Base-by-base conservation (phyloP, 352 stramenopile genomes). In the Phytopythium montanum region DNA sequence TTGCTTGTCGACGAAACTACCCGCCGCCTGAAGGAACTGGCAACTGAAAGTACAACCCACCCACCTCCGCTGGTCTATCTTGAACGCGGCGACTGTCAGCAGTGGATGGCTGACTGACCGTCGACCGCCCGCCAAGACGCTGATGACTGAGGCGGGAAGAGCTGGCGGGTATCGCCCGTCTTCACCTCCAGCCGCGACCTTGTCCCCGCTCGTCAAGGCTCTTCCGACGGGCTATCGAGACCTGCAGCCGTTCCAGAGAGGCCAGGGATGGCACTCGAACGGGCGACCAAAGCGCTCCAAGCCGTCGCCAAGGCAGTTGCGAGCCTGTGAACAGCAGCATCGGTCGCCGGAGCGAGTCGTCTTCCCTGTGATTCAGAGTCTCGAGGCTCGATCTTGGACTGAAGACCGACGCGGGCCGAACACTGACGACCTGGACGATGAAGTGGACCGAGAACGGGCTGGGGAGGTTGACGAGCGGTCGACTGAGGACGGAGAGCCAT, bases 201-300 rank as follows among this genome's bases (percentile, higher is more conserved):
- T 87, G 8, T 90, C 81, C 2, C 81, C 81, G n/a, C 72, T 88
- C 39, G 73, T 85, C 28, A 73, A 80, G 29, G 59, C 87, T 1
- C 55, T 88, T 36, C 79, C 81, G 2, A 88, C 73, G 2, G 81
- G 81, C 0, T 88, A 88, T 56, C 76, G 79, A 41, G 76, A 88
- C 53, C 75, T 90, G n/a, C 76, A 88, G 46, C 81, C 75, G 10
- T 79, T 90, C 64, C 78, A 86, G 31, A 82, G 79, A 28, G 81
- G 78, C 52, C 69, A 80, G 64, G 76, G 76, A 12, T 90, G 81
- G 79, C 81, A 88, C 59, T 66, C 68, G 52, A 90, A 90, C 31
- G 81, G 81, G 10, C 66, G 68, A n/a, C 34, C n/a, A 2, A 57
- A 51, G 46, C 29, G 49, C n/a, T 21, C 23, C 4, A 57, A 57